Evolutionary conservation across 805 yeast species (phyloP).

Genomic region (Saturnispora halmiae): DNA sequence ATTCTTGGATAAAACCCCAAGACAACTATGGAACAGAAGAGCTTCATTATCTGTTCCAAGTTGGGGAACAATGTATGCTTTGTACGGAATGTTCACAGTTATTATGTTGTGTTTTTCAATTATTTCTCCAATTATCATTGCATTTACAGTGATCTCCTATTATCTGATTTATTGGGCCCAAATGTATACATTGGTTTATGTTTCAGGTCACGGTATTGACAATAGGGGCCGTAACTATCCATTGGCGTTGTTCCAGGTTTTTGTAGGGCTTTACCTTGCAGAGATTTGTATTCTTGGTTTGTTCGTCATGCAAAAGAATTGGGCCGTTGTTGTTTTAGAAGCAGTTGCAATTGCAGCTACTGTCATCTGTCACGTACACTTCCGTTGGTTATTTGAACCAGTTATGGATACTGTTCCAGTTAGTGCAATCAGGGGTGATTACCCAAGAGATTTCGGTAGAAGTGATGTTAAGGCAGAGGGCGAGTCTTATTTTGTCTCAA

Average conservation of each 20-base stretch:
- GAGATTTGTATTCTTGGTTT: conserved; percentile 62
- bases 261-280: conserved; percentile 62
- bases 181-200: conserved; percentile 56
- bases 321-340: conserved; percentile 72
- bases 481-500: conserved; percentile 17
- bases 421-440: conserved; percentile 43
- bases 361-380: conserved; percentile 47
- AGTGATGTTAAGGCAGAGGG: conserved; percentile 41
- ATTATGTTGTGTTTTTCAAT: conserved; percentile 69
- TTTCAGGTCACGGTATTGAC: conserved; percentile 49
- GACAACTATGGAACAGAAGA: conserved; percentile 80
- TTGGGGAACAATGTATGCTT: conserved; percentile 81
- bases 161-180: conserved; percentile 51
- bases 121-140: conserved; percentile 64
- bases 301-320: conserved; percentile 67
- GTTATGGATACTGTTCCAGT: conserved; percentile 62
- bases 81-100: conserved; percentile 62
- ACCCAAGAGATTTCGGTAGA: conserved; percentile 62
- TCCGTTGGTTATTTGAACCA: conserved; percentile 52
- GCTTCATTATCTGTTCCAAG: conserved; percentile 55
- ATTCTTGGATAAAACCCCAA: conserved; percentile 77
- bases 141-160: conserved; percentile 55
- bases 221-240: conserved; percentile 69
- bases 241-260: conserved; percentile 59
- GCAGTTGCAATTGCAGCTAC: conserved; percentile 51